Percentiles rank a stretch among this genome's conserved stretches.
These are phyloP conservation scores for Phanerodontia chrysosporium DNA, from an alignment of 768 basidiomycete genomes.

Conservation along the genomic window DNA sequence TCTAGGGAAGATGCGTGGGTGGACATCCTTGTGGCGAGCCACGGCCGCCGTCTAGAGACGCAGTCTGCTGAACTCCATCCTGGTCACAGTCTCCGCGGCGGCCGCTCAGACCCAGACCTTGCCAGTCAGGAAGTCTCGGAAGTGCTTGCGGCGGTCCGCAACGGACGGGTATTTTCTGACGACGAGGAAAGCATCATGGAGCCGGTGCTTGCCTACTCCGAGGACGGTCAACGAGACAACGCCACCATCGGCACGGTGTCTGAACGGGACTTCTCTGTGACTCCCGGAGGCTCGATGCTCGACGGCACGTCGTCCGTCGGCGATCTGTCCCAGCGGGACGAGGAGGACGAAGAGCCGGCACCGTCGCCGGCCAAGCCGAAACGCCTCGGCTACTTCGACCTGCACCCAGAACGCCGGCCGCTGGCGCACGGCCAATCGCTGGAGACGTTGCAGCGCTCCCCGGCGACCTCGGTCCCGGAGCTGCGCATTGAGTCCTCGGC, in stretches of 20 bases:
- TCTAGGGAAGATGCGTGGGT: slow-evolving; percentile 80
- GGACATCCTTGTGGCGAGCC: slow-evolving; percentile 72
- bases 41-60: slow-evolving; percentile 47
- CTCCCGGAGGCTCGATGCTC: background rate
- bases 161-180: slow-evolving; percentile 34
- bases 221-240: slow-evolving; percentile 22
- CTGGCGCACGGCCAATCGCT: slow-evolving; percentile 20
- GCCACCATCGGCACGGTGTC: slow-evolving; percentile 12
- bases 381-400: slow-evolving; percentile 70
- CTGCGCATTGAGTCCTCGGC: slow-evolving; percentile 1
- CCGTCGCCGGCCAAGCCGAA: slow-evolving; percentile 13
- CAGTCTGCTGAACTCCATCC: slow-evolving; percentile 46
- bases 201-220: slow-evolving; percentile 3
- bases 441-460: slow-evolving; percentile 9
- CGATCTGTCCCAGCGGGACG: background rate
- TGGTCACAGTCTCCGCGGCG: slow-evolving; percentile 27
- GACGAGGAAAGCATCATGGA: slow-evolving; percentile 33
- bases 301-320: background rate
- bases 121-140: slow-evolving; percentile 71
- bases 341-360: slow-evolving; percentile 21
- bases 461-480: slow-evolving; percentile 4
- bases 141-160: slow-evolving; percentile 55
- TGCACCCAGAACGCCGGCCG: slow-evolving; percentile 69
- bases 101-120: slow-evolving; percentile 59
- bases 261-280: background rate